Evolutionary conservation across 2,329 filamentous ascomycete genomes (phyloP).

Genomic region (Madurella fahalii): DNA sequence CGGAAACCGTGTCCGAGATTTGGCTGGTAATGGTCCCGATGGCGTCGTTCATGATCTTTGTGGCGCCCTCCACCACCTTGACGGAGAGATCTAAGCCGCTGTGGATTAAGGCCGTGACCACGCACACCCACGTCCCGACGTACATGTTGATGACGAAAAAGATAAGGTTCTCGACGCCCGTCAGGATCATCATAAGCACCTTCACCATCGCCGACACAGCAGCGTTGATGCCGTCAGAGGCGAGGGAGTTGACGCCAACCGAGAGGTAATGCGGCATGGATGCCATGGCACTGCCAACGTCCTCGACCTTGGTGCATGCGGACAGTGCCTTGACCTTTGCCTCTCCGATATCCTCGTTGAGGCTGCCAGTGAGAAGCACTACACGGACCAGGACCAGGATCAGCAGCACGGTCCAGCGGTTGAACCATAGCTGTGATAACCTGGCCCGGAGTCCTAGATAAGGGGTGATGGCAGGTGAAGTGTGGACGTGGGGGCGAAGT

Average conservation of each 20-base stretch:
- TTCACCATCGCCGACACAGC: conserved; percentile 75
- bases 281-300: conserved; percentile 89
- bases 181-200: conserved; percentile 74
- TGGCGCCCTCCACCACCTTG: conserved; percentile 37
- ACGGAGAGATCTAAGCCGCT: conserved; percentile 69
- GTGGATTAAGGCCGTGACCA: conserved; percentile 78
- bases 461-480: conserved; percentile 71
- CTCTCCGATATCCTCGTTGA: conserved; percentile 69
- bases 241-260: conserved; percentile 79
- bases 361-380: conserved; percentile 67
- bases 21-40: conserved; percentile 49
- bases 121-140: conserved; percentile 83
- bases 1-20: conserved; percentile 51
- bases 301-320: conserved; percentile 88
- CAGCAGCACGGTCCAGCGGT: conserved; percentile 90
- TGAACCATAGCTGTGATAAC: conserved; percentile 95
- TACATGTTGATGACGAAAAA: conserved; percentile 91
- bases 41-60: conserved; percentile 49
- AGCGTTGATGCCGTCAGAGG: conserved; percentile 73
- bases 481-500: conserved; percentile 39
- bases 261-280: conserved; percentile 98
- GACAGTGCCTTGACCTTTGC: conserved; percentile 79
- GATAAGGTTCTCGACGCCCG: conserved; percentile 79
- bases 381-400: conserved; percentile 79
- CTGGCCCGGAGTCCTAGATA: conserved; percentile 87